Conservation (phyloP, 495 filamentous ascomycete species). For the Oidiodendron maius region DNA sequence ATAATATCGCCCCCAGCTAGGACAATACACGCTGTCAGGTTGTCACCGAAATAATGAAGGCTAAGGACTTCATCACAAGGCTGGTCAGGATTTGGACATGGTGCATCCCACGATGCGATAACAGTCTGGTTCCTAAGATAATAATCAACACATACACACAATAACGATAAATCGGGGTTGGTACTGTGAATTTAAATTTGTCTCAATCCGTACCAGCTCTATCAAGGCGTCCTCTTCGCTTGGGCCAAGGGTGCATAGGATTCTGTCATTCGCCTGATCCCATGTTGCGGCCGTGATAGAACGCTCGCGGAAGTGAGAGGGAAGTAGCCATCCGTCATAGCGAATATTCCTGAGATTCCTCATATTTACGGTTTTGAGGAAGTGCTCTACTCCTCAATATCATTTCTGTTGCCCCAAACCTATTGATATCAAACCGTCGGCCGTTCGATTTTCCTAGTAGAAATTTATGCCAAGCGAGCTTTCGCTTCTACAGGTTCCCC, state of each 20-base stretch:
- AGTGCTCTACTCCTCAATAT: constrained; percentile 2
- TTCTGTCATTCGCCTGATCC: constrained; percentile 64
- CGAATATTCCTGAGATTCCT: constrained; percentile 72
- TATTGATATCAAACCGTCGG: neutral
- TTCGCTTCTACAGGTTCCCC: constrained; percentile 13
- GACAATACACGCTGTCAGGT: constrained; percentile 67
- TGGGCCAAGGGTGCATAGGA: constrained; percentile 73
- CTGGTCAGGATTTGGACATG: constrained; percentile 63
- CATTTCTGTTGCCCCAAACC: constrained; percentile 9
- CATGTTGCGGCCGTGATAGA: constrained; percentile 68
- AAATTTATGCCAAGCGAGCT: constrained; percentile 10
- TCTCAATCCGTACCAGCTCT: constrained; percentile 54
- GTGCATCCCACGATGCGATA: constrained; percentile 85
- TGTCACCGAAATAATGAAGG: constrained; percentile 82
- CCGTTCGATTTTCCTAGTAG: constrained; percentile 10
- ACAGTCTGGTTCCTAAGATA: constrained; percentile 29
- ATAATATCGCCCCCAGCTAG: constrained; percentile 90
- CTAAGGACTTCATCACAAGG: constrained; percentile 63
- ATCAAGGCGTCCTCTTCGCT: constrained; percentile 54
- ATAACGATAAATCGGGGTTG: neutral
- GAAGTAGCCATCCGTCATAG: constrained; percentile 51
- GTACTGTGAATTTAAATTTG: constrained; percentile 22
- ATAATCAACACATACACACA: constrained; percentile 2
- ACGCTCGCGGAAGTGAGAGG: constrained; percentile 39
- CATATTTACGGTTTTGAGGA: constrained; percentile 43